These are phyloP conservation scores for Lactuca sativa DNA, from an alignment of 129 eudicot genomes.

Conservation along the genomic window DNA sequence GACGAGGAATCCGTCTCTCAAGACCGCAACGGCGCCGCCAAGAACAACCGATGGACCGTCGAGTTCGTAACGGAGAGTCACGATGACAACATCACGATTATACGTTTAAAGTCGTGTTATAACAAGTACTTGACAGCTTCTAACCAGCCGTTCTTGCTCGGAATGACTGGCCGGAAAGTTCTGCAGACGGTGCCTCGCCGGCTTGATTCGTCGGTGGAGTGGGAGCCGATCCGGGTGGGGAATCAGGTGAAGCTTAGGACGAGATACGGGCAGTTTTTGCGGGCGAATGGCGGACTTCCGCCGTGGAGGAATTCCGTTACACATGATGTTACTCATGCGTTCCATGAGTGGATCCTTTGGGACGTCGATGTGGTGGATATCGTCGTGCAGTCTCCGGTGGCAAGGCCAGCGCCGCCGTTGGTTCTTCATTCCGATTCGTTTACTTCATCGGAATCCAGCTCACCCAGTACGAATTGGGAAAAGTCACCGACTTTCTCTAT, in stretches of 20 bases:
- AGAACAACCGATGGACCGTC: conserved; percentile 61
- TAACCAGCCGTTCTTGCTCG: conserved; percentile 61
- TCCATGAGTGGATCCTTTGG: conserved; percentile 72
- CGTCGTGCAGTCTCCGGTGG: conserved; percentile 35
- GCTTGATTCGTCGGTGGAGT: conserved; percentile 64
- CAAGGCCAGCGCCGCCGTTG: conserved; percentile 37
- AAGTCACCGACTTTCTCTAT: conserved; percentile 32
- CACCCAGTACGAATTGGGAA: conserved; percentile 20
- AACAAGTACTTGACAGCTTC: conserved; percentile 76
- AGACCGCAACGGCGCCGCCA: conserved; percentile 58
- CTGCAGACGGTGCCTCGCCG: conserved; percentile 59
- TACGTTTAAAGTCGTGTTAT: conserved; percentile 69
- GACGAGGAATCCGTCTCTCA: conserved; percentile 77
- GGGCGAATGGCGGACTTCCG: conserved; percentile 70
- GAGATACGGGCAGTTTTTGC: conserved; percentile 52
- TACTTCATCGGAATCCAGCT: conserved; percentile 39
- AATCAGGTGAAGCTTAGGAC: conserved; percentile 55
- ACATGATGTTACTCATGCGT: conserved; percentile 60
- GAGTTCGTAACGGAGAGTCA: conserved; percentile 37
- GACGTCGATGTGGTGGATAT: conserved; percentile 67
- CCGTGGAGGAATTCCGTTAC: conserved; percentile 81
- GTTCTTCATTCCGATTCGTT: conserved; percentile 33
- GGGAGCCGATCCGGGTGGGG: conserved; percentile 69
- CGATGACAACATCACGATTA: conserved; percentile 34
- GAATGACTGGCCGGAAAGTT: conserved; percentile 80